Conservation (phyloP, 345 rosid genomes). For the Gossypium thurberi region DNA sequence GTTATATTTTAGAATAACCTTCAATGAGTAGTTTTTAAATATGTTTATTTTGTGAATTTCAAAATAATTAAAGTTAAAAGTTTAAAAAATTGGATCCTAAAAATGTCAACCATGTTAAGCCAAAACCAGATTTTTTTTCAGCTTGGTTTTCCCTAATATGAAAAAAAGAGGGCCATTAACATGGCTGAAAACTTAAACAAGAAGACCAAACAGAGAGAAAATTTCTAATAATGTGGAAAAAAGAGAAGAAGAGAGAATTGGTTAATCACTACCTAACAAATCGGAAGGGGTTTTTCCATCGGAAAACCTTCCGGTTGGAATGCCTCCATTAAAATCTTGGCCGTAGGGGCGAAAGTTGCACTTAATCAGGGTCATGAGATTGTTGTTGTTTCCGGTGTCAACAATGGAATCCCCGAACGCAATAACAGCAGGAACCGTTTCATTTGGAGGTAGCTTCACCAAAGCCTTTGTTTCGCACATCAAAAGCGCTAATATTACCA, state of each 20-base stretch:
- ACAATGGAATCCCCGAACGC: constrained; percentile 84
- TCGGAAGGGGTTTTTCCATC: constrained; percentile 75
- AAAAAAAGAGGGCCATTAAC: neutral
- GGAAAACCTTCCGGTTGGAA: constrained; percentile 70
- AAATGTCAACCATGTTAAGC: neutral
- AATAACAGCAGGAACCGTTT: constrained; percentile 47
- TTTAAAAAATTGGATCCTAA: too few relatives aligned
- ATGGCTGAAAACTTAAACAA: neutral
- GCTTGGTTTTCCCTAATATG: neutral
- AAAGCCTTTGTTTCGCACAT: neutral
- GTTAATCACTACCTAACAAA: constrained; percentile 37
- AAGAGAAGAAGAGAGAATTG: neutral
- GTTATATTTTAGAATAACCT: neutral
- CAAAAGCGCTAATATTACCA: neutral
- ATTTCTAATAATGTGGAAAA: neutral
- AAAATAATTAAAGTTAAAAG: too few relatives aligned
- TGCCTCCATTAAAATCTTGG: constrained; percentile 44
- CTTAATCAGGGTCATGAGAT: constrained; percentile 35
- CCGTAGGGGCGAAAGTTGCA: constrained; percentile 76
- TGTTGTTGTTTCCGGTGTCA: constrained; percentile 76
- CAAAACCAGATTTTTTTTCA: neutral
- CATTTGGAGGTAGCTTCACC: constrained; percentile 26
- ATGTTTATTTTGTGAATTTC: neutral
- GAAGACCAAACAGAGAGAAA: neutral
- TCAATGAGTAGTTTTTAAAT: too few relatives aligned